phyloP scores from a whole-genome alignment of 345 rosid genomes.

The Excoecaria agallocha region DNA sequence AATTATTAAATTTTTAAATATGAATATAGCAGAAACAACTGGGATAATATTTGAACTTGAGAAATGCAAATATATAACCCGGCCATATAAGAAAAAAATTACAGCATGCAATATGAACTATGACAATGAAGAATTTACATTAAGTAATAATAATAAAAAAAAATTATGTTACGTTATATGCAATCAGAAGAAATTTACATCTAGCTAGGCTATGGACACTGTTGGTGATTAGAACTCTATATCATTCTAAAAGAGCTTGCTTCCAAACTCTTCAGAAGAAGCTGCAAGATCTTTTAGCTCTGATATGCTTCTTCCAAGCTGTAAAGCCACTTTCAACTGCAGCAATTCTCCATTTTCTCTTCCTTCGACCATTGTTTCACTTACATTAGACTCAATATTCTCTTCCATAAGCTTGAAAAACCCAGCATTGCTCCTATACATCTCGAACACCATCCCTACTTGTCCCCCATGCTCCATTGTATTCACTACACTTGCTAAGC shows the following conservation, averaged over 20 bases:
- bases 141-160: too few relatives aligned
- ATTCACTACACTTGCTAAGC: slow-evolving; percentile 38
- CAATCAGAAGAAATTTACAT: too few relatives aligned
- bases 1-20: too few relatives aligned
- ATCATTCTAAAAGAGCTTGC: slow-evolving; percentile 41
- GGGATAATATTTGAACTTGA: too few relatives aligned
- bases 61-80: too few relatives aligned
- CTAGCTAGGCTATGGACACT: too few relatives aligned
- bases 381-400: slow-evolving; percentile 35
- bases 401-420: slow-evolving; percentile 45
- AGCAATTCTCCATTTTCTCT: slow-evolving; percentile 46
- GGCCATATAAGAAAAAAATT: too few relatives aligned
- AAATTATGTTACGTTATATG: too few relatives aligned
- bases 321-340: slow-evolving; percentile 39
- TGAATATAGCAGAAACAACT: too few relatives aligned
- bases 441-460: slow-evolving; percentile 59
- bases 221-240: too few relatives aligned
- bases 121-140: too few relatives aligned
- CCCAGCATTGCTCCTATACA: slow-evolving; percentile 51
- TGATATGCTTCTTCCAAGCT: slow-evolving; percentile 48
- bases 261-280: slow-evolving; percentile 38
- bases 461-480: slow-evolving; percentile 48
- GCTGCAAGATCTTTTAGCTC: slow-evolving; percentile 39
- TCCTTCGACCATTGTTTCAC: slow-evolving; percentile 29
- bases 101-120: too few relatives aligned